Base-by-base conservation (phyloP, 2,329 filamentous ascomycete genomes). In the Orbilia quercus region DNA sequence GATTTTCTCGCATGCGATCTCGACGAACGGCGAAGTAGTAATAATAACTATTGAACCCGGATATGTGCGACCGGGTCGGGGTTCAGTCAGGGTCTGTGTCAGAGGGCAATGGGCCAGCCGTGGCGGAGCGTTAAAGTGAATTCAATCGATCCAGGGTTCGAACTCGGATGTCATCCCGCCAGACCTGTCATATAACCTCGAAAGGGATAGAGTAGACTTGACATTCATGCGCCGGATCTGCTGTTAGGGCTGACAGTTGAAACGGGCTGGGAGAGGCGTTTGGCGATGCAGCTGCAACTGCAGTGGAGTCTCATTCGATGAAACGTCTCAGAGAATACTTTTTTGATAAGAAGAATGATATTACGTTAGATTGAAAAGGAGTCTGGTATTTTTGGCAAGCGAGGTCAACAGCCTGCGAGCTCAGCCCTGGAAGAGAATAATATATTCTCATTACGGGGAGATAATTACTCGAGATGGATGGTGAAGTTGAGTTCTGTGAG, bases 141-240 rank as follows among this genome's bases (percentile, higher is more conserved):
- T 51, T 18, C 7, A 51, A 16, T n/a, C n/a, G n/a, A n/a, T n/a
- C 50, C 16, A 40, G 50, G 50, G 50, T 40, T 54, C 50, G 50
- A 31, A 54, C 34, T 54, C 50, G 50, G 50, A 54, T 50, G 34
- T 18, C 12, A 54, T 54, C 50, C 50, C 50, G 50, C 31, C 31
- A 40, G 23, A 40, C 31, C 34, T 54, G 50, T 50, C 45, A 50
- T 25, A 12, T 25, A 12, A 23, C n/a, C 23, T 28, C 7, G 5
- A 47, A 47, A 5, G 3, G 12, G 22, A 40, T 40, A 3, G 31
- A 6, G 31, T 34, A 6, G 31, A 34, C 31, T 6, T 12, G 31
- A 6, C 12, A 12, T 34, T 34, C 20, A 9, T 22, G 5, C 16
- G 6, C 20, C 23, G 7, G 7, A 20, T 20, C 44, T 16, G 44